Base-by-base conservation (phyloP, 192 early-diverging fungal genomes). In the Umbelopsis ramanniana region DNA sequence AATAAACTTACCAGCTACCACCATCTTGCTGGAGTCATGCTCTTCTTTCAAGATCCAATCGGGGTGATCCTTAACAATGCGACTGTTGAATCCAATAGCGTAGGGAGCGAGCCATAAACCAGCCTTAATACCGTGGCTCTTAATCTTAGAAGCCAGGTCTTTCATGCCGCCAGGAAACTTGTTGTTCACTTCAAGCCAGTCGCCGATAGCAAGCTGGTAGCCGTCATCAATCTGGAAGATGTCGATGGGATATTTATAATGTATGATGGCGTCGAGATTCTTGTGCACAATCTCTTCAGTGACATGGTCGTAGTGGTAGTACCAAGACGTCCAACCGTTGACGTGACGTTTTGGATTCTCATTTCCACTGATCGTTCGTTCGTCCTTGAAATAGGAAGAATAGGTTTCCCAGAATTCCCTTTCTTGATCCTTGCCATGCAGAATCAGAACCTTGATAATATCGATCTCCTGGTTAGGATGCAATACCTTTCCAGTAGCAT, bases 181-280 rank as follows among this genome's bases (percentile, higher is more conserved):
- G 14, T 75, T 46, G 52, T 69, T 80, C 23, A 84, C 66, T 12
- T 67, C 76, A 10, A 86, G 74, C 85, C 85, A 86, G 35, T 86
- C 85, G 4, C 85, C 85, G 26, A 86, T 80, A 33, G 75, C 69
- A 4, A 81, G 84, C 26, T 81, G 79, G 24, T 74, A 86, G 10
- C 85, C 85, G 50, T 86, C 85, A 43, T 86, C 85, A 40, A 86
- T 82, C 72, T 86, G 85, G 52, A 86, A 86, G 0, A 86, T 76
- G 48, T 82, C 72, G 35, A 80, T 83, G 3, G 82, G 82, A 67
- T 82, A 86, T 8, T 73, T 73, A 0, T 75, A 23, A 12, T 81
- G 35, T 2, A 76, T 46, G 6, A 72, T 33, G 5, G 72, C 68
- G 4, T 71, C 23, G 15, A 84, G 43, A 35, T 84, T 86, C 38